Conservation (phyloP, 148 eudicot genomes). For the Cornus suecica region DNA sequence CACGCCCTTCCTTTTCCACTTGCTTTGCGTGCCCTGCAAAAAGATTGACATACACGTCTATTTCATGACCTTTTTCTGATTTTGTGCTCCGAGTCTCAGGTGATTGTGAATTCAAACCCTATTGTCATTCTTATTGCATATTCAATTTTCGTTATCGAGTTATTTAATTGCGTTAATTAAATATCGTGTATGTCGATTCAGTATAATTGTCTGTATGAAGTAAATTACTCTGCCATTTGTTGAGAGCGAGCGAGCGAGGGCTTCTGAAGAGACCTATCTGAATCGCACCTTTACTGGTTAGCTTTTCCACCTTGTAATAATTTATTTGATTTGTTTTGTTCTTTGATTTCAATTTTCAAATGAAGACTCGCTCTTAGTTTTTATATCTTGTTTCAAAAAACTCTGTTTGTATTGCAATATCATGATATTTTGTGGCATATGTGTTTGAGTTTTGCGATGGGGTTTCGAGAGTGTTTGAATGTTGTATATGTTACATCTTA, state of each 20-base stretch:
- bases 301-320: not conserved
- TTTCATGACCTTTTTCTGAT: slow-evolving; percentile 13
- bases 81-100: slow-evolving; percentile 9
- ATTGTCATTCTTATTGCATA: not conserved
- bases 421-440: no score
- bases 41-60: slow-evolving; percentile 21
- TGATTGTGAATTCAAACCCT: not conserved
- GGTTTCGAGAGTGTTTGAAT: no score
- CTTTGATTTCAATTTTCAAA: not conserved
- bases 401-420: no score
- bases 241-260: not conserved
- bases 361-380: not conserved
- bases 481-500: no score
- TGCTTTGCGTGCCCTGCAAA: slow-evolving; percentile 55
- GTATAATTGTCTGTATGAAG: not conserved
- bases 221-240: not conserved
- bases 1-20: slow-evolving; percentile 5
- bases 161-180: not conserved
- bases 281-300: not conserved
- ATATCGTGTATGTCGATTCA: not conserved
- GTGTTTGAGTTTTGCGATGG: no score
- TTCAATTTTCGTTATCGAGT: not conserved
- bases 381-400: no score
- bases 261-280: not conserved
- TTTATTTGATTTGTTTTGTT: not conserved